A percentile compares a stretch with the other conserved stretches of the same genome.
These are phyloP conservation scores for Nepenthes gracilis DNA, from an alignment of 148 eudicot species.

Conservation along the genomic window DNA sequence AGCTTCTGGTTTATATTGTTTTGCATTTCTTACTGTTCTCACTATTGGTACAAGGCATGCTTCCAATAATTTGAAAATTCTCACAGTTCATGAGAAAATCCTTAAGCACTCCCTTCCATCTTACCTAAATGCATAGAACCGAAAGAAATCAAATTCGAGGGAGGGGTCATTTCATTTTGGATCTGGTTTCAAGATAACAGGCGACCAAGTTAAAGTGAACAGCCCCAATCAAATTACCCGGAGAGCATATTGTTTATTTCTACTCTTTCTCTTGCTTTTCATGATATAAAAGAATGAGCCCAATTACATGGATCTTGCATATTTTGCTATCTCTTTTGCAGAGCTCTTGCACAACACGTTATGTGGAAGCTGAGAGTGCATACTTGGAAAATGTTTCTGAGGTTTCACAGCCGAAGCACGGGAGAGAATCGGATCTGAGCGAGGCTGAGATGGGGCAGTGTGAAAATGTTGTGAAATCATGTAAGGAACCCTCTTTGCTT, in stretches of 20 bases:
- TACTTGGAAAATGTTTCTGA: conserved; percentile 14
- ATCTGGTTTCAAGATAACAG: too few species aligned
- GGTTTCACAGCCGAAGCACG: conserved; percentile 9
- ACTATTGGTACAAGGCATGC: neutral
- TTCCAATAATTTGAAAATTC: too few species aligned
- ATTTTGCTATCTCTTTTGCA: conserved; percentile 5
- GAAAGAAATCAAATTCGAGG: neutral
- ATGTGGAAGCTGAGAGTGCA: conserved; percentile 12
- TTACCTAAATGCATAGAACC: neutral
- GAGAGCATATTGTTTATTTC: neutral
- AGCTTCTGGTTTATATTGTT: neutral
- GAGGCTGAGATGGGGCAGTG: conserved; percentile 4
- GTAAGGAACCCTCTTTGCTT: neutral
- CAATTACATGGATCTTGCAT: conserved; percentile 1
- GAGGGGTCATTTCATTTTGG: too few species aligned
- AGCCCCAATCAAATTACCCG: too few species aligned
- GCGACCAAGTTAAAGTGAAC: too few species aligned
- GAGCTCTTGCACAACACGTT: conserved; percentile 9
- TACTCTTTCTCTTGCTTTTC: neutral
- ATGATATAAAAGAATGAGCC: neutral
- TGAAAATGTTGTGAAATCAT: conserved; percentile 5
- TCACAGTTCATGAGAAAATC: too few species aligned
- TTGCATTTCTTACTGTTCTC: neutral
- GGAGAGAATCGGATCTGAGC: conserved; percentile 11
- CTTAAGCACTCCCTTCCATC: too few species aligned